These are phyloP conservation scores for Chrysoporthe austroafricana DNA, from an alignment of 2,329 filamentous ascomycete species.

Conservation along the genomic window DNA sequence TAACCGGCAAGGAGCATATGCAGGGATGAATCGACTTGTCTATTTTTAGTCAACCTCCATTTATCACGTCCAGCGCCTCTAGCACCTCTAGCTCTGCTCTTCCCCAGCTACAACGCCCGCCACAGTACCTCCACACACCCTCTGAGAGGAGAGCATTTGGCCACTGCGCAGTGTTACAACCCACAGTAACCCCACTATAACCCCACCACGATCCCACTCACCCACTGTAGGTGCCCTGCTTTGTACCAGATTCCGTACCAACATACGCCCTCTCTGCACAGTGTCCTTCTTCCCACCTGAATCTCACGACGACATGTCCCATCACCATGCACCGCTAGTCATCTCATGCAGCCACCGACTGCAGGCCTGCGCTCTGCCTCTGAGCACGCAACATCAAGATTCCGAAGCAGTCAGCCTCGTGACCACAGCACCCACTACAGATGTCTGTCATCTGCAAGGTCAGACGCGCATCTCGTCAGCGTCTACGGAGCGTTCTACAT, in stretches of 20 bases:
- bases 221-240: not conserved
- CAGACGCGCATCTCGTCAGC: slow-evolving; percentile 6
- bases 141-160: not conserved
- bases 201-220: not conserved
- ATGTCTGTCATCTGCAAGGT: slow-evolving; percentile 4
- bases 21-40: slow-evolving; percentile 16
- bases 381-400: not conserved
- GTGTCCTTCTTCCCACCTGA: not conserved
- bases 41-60: slow-evolving; percentile 21
- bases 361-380: not conserved
- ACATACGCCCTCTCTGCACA: not conserved
- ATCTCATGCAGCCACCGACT: not conserved
- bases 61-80: not conserved
- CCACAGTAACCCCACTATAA: slow-evolving; percentile 1
- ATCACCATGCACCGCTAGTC: slow-evolving; percentile 1
- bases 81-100: not conserved
- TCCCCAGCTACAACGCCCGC: not conserved
- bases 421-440: not conserved
- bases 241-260: not conserved
- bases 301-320: not conserved
- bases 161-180: not conserved
- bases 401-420: slow-evolving; percentile 6
- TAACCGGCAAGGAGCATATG: slow-evolving; percentile 1
- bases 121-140: not conserved
- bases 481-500: not conserved